Evolutionary conservation across 176 grass and related monocot species (phyloP).

Genomic region (Carex scoparia): DNA sequence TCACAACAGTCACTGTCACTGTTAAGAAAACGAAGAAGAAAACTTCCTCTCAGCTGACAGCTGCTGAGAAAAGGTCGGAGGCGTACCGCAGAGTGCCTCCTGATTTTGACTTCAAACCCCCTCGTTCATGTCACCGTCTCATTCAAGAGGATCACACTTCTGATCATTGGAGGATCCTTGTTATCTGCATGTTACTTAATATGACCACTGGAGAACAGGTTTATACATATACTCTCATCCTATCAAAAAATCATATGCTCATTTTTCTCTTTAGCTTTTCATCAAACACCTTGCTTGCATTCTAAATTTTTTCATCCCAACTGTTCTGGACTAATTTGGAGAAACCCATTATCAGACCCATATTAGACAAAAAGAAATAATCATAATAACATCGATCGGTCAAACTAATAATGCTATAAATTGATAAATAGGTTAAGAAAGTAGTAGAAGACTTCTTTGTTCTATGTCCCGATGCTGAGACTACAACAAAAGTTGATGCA

Average conservation of each 20-base stretch:
- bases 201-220: constrained; percentile 31
- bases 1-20: neutral
- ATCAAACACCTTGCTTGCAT: neutral
- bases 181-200: constrained; percentile 38
- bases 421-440: constrained; percentile 22
- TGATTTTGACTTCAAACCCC: constrained; percentile 9
- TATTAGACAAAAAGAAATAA: neutral
- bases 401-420: neutral
- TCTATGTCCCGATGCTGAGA: constrained; percentile 30
- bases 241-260: neutral
- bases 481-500: constrained; percentile 12
- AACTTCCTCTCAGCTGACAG: neutral
- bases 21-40: neutral
- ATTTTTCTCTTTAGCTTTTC: neutral
- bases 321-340: neutral
- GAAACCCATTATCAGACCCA: neutral
- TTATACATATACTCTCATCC: too few species aligned
- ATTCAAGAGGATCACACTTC: constrained; percentile 32
- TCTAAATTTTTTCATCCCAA: neutral
- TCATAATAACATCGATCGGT: neutral
- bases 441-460: constrained; percentile 29
- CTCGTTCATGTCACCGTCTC: constrained; percentile 26
- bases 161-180: constrained; percentile 37
- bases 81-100: constrained; percentile 14
- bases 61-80: constrained; percentile 20